Evolutionary conservation across 164 flowering plant species (phyloP).

Genomic region (Taxillus chinensis): DNA sequence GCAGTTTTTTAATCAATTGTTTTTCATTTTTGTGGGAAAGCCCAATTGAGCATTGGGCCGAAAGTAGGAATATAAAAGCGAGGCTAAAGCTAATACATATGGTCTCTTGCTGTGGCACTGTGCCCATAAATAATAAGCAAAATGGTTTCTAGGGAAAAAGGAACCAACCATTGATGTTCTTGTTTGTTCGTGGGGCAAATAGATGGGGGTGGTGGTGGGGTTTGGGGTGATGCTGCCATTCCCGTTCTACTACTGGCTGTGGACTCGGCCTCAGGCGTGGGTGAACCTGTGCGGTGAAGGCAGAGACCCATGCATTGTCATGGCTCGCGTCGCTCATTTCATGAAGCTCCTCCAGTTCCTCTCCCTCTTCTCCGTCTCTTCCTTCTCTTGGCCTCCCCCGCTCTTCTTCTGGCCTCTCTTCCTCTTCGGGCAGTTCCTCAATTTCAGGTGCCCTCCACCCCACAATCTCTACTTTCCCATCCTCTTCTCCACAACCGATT

Average conservation of each 20-base stretch:
- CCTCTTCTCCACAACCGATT: no score
- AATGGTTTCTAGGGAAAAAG: no score
- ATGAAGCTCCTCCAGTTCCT: background rate
- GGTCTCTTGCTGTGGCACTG: no score
- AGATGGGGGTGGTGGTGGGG: background rate
- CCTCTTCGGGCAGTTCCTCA: background rate
- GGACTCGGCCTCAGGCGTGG: background rate
- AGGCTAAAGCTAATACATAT: no score
- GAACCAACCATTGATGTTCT: no score
- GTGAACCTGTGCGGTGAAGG: background rate
- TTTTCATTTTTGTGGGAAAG: no score
- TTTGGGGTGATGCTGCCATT: background rate
- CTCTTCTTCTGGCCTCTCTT: background rate
- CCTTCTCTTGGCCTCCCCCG: background rate
- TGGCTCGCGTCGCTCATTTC: background rate
- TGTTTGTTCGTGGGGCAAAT: no score
- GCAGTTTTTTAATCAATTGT: no score
- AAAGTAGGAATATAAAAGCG: no score
- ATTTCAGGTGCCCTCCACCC: background rate
- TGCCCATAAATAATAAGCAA: no score
- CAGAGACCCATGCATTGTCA: background rate
- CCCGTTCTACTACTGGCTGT: background rate
- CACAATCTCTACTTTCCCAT: no score
- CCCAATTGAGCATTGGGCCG: no score
- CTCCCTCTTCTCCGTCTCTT: slow-evolving; percentile 4